Base-by-base conservation (phyloP, 768 basidiomycete species). In the Psilocybe subaeruginosa region DNA sequence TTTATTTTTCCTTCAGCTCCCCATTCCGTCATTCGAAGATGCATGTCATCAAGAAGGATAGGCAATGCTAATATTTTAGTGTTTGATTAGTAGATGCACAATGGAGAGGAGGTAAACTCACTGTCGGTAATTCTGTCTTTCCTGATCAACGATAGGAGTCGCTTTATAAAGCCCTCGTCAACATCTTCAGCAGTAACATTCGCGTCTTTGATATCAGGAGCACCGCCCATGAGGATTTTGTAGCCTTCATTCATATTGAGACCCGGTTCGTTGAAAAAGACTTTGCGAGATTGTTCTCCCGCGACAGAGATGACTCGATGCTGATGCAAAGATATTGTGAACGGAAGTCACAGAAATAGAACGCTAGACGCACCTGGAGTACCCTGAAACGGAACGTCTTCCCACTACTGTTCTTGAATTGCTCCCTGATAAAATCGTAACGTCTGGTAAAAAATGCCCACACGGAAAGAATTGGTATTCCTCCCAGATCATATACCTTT, bases 391-490 rank as follows among this genome's bases (percentile, higher is more conserved):
- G 64, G 39, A 76, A 74, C 27, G 70, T 66, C 4, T 67, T 66
- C 30, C 67, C 62, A 1, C 65, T 66, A 7, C 67, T 67, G 23
- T 66, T 64, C 31, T 66, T 61, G 55, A 75, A 73, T 35, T 68
- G 66, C 6, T 55, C 60, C 35, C 53, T 56, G 53, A 75, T 46
- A 55, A 76, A 75, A 39, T 75, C 73, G 39, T 66, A 68, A 5
- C 75, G 65, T 37, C 64, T 67, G 8, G 68, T 64, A 45, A 75
- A 75, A 62, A 76, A 76, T 1, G 67, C 64, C 75, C 74, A 76
- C 1, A 72, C 72, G 5, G 66, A 69, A 27, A 74, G 16, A 60
- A 71, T 63, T 3, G 72, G 68, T 23, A 70, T 53, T 41, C 73
- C 72, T 8, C 73, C 71, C 2, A 63, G 33, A 29, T 63, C 57